Evolutionary conservation across 2,329 filamentous ascomycete genomes (phyloP).

Genomic region (Fusarium chlamydosporum): DNA sequence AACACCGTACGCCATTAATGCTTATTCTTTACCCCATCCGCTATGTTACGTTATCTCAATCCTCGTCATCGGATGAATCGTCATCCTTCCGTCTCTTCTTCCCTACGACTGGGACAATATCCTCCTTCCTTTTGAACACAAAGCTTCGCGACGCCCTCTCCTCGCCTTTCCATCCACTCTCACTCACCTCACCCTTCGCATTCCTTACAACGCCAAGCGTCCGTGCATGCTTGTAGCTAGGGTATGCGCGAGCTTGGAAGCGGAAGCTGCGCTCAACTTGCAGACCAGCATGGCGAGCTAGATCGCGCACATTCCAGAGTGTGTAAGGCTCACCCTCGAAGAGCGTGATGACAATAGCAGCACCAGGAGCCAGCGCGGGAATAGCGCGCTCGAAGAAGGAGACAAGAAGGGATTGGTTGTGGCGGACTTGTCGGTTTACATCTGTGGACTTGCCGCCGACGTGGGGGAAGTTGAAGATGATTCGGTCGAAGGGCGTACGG

Average conservation of each 20-base stretch:
- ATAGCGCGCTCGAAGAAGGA: slow-evolving; percentile 73
- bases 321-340: slow-evolving; percentile 97
- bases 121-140: slow-evolving; percentile 73
- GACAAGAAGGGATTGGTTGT: slow-evolving; percentile 86
- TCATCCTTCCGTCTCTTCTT: slow-evolving; percentile 53
- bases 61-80: slow-evolving; percentile 55
- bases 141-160: slow-evolving; percentile 68
- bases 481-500: slow-evolving; percentile 73
- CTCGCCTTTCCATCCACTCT: slow-evolving; percentile 61
- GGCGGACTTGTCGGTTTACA: slow-evolving; percentile 92
- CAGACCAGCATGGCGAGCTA: slow-evolving; percentile 82
- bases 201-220: slow-evolving; percentile 76
- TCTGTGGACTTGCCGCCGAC: slow-evolving; percentile 92
- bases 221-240: slow-evolving; percentile 79
- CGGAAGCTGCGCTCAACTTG: slow-evolving; percentile 78
- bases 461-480: slow-evolving; percentile 98
- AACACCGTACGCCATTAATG: slow-evolving; percentile 33
- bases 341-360: slow-evolving; percentile 82
- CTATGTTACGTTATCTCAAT: slow-evolving; percentile 18
- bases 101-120: slow-evolving; percentile 53
- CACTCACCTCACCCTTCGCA: slow-evolving; percentile 60
- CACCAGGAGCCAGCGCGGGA: slow-evolving; percentile 59
- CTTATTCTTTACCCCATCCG: slow-evolving; percentile 2
- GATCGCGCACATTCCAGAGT: slow-evolving; percentile 92
- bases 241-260: slow-evolving; percentile 77